phyloP scores from a whole-genome alignment of 148 eudicot species.

The Dianthus caryophyllus region DNA sequence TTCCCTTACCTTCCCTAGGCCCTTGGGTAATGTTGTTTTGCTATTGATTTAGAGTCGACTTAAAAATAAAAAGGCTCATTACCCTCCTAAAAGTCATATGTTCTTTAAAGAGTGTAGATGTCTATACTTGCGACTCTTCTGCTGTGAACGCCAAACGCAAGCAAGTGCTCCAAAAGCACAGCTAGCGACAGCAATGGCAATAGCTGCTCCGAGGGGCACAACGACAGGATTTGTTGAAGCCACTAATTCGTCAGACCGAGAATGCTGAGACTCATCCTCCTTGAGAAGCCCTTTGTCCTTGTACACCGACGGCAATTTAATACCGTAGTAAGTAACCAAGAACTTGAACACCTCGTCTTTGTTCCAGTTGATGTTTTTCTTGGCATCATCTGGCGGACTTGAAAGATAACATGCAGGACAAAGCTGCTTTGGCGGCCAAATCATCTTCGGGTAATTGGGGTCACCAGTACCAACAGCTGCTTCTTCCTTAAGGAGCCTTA shows the following conservation, averaged over 20 bases:
- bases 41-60: constrained; percentile 17
- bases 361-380: constrained; percentile 48
- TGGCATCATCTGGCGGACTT: constrained; percentile 23
- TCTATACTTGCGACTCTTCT: constrained; percentile 94
- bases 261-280: constrained; percentile 17
- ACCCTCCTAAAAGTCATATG: constrained; percentile 56
- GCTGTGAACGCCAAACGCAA: constrained; percentile 93
- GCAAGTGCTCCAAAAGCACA: constrained; percentile 95
- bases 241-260: constrained; percentile 40
- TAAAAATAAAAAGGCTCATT: constrained; percentile 28
- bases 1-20: neutral
- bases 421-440: constrained; percentile 89
- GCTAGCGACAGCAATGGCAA: constrained; percentile 88
- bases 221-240: constrained; percentile 56
- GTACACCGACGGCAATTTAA: constrained; percentile 40
- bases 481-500: constrained; percentile 75
- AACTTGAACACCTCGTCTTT: constrained; percentile 70
- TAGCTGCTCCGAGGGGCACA: constrained; percentile 85
- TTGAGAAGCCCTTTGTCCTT: constrained; percentile 39
- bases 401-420: constrained; percentile 71
- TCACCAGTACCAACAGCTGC: constrained; percentile 55
- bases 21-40: constrained; percentile 1
- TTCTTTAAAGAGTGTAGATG: constrained; percentile 76
- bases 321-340: constrained; percentile 69
- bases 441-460: constrained; percentile 71